Conservation (phyloP, 495 filamentous ascomycete species). For the Talaromyces borbonicus region DNA sequence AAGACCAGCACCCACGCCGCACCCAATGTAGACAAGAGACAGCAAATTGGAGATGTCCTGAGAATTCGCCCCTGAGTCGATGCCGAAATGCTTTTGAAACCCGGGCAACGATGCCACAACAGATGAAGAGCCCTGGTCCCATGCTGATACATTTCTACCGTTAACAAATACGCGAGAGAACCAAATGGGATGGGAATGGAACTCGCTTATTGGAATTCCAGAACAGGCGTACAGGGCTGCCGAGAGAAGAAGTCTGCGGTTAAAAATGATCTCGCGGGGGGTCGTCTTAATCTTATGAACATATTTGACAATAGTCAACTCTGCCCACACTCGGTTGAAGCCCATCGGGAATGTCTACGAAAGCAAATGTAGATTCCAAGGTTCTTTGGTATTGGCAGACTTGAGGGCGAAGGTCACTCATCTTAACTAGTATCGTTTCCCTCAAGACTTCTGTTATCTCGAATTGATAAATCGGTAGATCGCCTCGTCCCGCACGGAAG, state of each 20-base stretch:
- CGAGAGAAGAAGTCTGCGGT: constrained; percentile 7
- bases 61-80: constrained; percentile 9
- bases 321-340: neutral
- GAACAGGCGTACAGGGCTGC: constrained; percentile 8
- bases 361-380: too few relatives aligned
- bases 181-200: constrained; percentile 9
- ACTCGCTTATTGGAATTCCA: neutral
- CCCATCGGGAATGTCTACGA: too few relatives aligned
- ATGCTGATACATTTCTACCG: constrained; percentile 6
- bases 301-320: neutral
- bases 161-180: neutral
- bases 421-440: too few relatives aligned
- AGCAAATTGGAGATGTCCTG: constrained; percentile 9
- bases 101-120: constrained; percentile 7
- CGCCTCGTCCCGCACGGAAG: too few relatives aligned
- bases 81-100: constrained; percentile 13
- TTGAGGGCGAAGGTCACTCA: too few relatives aligned
- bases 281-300: neutral
- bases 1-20: constrained; percentile 9
- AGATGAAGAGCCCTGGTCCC: constrained; percentile 14
- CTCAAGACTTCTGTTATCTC: too few relatives aligned
- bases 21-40: constrained; percentile 15
- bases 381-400: too few relatives aligned
- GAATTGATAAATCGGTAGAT: too few relatives aligned
- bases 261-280: constrained; percentile 10